Evolutionary conservation across 139 green algal genomes (phyloP).

Genomic region (Dunaliella primolecta): DNA sequence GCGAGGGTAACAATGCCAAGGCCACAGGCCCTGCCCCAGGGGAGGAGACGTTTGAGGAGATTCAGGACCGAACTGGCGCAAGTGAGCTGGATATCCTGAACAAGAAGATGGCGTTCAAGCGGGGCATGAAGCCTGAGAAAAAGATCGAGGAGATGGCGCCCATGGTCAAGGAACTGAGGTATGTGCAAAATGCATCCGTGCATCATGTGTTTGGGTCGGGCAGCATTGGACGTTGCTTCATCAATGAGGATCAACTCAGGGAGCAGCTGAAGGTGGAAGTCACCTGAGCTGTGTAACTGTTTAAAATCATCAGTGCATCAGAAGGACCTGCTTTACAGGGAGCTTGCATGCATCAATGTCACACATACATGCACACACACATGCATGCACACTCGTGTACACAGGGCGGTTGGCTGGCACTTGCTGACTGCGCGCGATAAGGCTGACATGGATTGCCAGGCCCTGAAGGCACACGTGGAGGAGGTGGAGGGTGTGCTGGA

Average conservation of each 20-base stretch:
- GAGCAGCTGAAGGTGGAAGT: no score
- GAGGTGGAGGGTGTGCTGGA: slow-evolving; percentile 17
- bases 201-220: no score
- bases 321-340: no score
- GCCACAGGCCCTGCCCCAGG: slow-evolving; percentile 22
- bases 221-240: no score
- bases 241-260: no score
- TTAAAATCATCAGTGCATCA: no score
- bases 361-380: background rate
- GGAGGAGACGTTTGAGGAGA: slow-evolving; percentile 55
- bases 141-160: slow-evolving; percentile 58
- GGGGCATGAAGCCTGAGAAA: slow-evolving; percentile 46
- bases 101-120: slow-evolving; percentile 43
- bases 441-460: slow-evolving; percentile 32
- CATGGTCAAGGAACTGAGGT: slow-evolving; percentile 60
- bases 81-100: slow-evolving; percentile 34
- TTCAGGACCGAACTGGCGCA: slow-evolving; percentile 36
- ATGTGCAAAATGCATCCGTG: no score
- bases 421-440: slow-evolving; percentile 24
- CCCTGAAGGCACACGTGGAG: slow-evolving; percentile 43
- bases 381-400: background rate
- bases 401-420: slow-evolving; percentile 51
- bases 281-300: no score
- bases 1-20: background rate
- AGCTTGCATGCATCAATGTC: no score